Evolutionary conservation across 768 basidiomycete species (phyloP), one percentile per base, ranked within the genome.

Genomic region (Amanita pallidorosea): DNA sequence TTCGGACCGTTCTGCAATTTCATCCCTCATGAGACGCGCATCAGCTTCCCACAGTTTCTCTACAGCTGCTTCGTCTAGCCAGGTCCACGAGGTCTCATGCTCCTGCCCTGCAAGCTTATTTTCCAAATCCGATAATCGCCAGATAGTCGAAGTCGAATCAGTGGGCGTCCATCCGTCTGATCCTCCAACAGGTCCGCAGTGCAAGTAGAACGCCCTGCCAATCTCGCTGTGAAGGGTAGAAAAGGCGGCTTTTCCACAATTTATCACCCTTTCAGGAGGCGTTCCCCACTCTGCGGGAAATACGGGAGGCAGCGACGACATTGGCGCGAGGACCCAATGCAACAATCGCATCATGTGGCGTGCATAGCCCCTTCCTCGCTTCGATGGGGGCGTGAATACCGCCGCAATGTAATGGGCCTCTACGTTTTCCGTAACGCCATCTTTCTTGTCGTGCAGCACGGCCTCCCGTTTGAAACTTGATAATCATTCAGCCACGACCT

Each of bases 281-380:
- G 9, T 29, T 29, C 29, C 29, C 78, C 31, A 80, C 61, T 49
- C 80, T 79, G 55, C 74, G 79, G 66, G 55, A 67, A 68, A 56
- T 51, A 50, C 54, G 42, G 44, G 48, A n/a, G 60, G 60, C 23
- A 58, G 58, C 2, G 54, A 46, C 45, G 51, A 56, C 25, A 53
- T 53, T 11, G 67, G 65, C 5, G 73, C 74, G 34, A 76, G 62
- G 11, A 77, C 70, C 71, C 73, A 76, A 57, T 85, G 81, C 33
- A 9, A 29, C 9, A 29, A 9, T 29, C 29, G 29, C 29, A 29
- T 29, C 29, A 85, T 80, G 53, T 80, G 77, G 9, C 61, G 59
- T 8, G 75, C 80, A 54, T 81, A 83, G 17, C 83, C 81, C 47
- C 73, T 73, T 9, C 71, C 64, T 48, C 79, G 71, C 17, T 79